Evolutionary conservation across 352 stramenopile genomes (phyloP).

Genomic region (Lagenidium sp.): DNA sequence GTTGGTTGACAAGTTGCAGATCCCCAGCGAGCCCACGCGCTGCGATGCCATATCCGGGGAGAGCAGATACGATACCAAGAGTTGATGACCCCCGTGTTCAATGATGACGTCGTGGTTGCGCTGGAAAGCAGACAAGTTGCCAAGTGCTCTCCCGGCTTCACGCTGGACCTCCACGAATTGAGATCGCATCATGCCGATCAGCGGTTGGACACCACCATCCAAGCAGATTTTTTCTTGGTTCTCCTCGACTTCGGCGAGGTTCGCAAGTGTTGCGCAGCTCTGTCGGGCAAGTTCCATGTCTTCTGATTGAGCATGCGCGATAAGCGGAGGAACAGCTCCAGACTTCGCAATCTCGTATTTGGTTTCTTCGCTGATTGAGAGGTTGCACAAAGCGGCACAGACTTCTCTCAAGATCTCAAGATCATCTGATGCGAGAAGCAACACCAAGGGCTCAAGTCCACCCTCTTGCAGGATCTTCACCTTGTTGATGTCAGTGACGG

Average conservation of each 20-base stretch:
- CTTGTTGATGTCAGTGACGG: constrained; percentile 87
- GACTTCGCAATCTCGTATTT: constrained; percentile 97
- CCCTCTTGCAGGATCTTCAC: constrained; percentile 97
- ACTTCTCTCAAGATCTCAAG: constrained; percentile 92
- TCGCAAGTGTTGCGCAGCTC: constrained; percentile 90
- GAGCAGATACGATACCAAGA: constrained; percentile 94
- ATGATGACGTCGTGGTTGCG: constrained; percentile 90
- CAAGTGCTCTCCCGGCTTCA: constrained; percentile 86
- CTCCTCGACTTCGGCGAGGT: constrained; percentile 91
- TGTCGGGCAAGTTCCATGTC: constrained; percentile 90
- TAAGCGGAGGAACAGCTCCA: constrained; percentile 85
- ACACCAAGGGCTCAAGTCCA: constrained; percentile 88
- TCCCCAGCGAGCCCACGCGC: constrained; percentile 88
- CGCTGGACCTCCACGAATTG: constrained; percentile 93
- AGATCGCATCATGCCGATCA: constrained; percentile 93
- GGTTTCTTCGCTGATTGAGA: constrained; percentile 93
- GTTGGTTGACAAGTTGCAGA: constrained; percentile 94
- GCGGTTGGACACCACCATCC: constrained; percentile 87
- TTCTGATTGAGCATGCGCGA: constrained; percentile 89
- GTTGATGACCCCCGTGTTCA: constrained; percentile 86
- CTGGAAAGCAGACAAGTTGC: constrained; percentile 89
- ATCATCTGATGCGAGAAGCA: constrained; percentile 87
- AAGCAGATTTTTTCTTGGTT: constrained; percentile 93
- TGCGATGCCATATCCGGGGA: constrained; percentile 93
- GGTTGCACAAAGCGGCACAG: constrained; percentile 92